A percentile compares a stretch with the other conserved stretches of the same genome.
Conservation (phyloP, 257 asterid genomes). For the Gentiana straminea region DNA sequence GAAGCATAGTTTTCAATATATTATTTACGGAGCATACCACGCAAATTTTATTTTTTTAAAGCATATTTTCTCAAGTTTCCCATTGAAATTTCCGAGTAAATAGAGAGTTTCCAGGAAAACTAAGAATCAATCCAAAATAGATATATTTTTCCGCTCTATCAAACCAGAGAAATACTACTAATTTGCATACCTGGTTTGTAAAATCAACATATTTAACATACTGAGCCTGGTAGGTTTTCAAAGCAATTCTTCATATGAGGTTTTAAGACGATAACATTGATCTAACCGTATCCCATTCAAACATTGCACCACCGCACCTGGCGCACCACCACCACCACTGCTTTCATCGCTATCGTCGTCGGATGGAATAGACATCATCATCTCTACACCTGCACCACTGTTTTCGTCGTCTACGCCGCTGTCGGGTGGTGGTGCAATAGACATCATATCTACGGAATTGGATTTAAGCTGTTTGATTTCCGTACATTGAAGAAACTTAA, state of each 20-base stretch:
- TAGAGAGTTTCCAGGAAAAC: no score
- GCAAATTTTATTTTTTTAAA: no score
- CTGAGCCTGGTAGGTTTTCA: background rate
- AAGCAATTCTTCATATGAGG: background rate
- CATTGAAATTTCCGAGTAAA: no score
- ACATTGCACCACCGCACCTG: background rate
- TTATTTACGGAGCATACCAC: no score
- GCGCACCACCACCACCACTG: no score
- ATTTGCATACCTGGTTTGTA: background rate
- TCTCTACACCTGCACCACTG: background rate
- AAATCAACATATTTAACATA: background rate
- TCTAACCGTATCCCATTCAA: background rate
- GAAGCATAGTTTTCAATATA: no score
- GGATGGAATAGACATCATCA: no score
- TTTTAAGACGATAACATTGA: background rate
- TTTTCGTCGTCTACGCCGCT: background rate
- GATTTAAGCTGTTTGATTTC: background rate
- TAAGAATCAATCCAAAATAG: no score
- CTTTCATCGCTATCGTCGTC: no score
- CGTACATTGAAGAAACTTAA: background rate
- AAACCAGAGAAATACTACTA: no score
- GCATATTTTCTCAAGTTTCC: no score
- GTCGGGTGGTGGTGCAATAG: background rate
- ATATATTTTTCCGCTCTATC: no score
- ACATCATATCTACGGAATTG: background rate